phyloP scores from a whole-genome alignment of 73 alveolate genomes.

The Uronychia binucleata region DNA sequence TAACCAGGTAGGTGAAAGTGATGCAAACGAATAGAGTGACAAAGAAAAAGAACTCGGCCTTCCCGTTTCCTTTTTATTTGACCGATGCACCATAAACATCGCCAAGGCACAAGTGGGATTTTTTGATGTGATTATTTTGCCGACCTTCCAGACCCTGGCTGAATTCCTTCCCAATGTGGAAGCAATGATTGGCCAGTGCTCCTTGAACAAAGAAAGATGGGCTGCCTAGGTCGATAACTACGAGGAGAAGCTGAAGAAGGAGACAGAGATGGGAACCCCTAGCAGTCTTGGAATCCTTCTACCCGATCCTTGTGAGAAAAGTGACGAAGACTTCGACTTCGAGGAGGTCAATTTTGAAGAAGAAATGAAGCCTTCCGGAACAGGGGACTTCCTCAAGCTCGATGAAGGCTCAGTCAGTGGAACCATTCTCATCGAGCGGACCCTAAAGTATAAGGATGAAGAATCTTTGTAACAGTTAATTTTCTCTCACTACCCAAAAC shows the following conservation, averaged over 20 bases:
- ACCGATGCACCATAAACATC: constrained; percentile 76
- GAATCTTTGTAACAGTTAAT: not conserved
- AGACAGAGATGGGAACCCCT: not conserved
- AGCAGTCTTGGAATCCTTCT: not conserved
- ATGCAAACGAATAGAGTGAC: constrained; percentile 26
- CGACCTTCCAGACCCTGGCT: constrained; percentile 12
- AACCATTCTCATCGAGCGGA: not conserved
- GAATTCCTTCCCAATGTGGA: constrained; percentile 13
- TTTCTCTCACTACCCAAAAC: too few relatives aligned
- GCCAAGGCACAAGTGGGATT: constrained; percentile 74
- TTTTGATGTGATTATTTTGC: constrained; percentile 41
- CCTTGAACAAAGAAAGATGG: constrained; percentile 1
- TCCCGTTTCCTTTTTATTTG: constrained; percentile 69
- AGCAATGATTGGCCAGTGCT: not conserved
- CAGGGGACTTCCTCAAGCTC: not conserved
- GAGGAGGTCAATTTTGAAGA: not conserved
- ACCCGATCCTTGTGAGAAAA: not conserved
- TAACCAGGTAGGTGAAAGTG: constrained; percentile 48
- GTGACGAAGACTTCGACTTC: not conserved
- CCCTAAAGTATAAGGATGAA: not conserved
- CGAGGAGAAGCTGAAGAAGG: not conserved
- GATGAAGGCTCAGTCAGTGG: not conserved
- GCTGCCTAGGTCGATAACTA: not conserved
- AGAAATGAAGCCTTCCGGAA: not conserved
- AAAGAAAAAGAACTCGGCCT: constrained; percentile 64